Evolutionary conservation across 352 stramenopile species (phyloP), one percentile per base, ranked within the genome.

Genomic region (Plasmopara viticola): DNA sequence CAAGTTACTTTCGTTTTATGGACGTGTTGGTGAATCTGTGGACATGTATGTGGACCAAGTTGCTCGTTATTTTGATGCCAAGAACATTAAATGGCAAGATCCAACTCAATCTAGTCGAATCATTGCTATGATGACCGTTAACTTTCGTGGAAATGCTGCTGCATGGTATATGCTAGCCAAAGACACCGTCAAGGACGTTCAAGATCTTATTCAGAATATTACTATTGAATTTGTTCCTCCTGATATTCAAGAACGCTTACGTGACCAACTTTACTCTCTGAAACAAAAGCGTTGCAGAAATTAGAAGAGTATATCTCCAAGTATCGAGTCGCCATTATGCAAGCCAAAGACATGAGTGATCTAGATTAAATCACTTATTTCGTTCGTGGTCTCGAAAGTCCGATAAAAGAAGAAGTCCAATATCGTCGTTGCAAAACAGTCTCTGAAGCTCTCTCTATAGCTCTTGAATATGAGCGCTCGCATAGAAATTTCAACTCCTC

Each of bases 371-470:
- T 31, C 13, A 34, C 18, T 15, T 29, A 33, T 0, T 46, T 6
- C 3, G n/a, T 4, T 6, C 41, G 41, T 10, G 41, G 18, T 9
- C 17, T 46, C 6, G 9, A 33, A 9, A 17, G 15, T 9, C 25
- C 9, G 5, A 48, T 12, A 14, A 8, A 15, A 13, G 43, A 31
- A 31, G 41, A 46, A 12, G 41, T 46, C 5, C 2, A 33, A 1
- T 48, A 39, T 14, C 43, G 43, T 37, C 43, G 43, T 0, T 48
- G 43, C 10, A 38, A n/a, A 10, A 48, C 28, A 12, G 9, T 48
- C 1, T 38, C 20, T 8, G 0, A 48, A 48, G 43, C 43, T n/a
- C 18, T 48, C 18, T 12, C 12, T 1, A 14, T 45, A 9, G 17
- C 40, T 8, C 10, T 45, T 8, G 40, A 45, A 14, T 45, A 30